A percentile compares a stretch with the other conserved stretches of the same genome.
Conservation (phyloP, 2,329 filamentous ascomycete species). For the Fusarium oxysporum region DNA sequence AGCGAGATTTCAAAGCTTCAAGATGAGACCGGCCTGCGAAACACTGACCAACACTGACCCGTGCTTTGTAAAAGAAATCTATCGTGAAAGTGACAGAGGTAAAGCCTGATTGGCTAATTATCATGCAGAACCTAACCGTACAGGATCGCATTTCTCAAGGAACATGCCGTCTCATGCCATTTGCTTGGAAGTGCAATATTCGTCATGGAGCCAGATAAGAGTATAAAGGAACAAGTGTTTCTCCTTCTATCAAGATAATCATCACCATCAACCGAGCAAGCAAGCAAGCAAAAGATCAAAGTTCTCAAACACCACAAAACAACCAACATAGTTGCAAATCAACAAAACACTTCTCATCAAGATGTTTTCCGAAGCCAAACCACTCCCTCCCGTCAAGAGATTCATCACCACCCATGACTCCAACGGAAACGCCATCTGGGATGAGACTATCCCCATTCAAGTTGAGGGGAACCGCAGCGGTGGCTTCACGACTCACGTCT, state of each 20-base stretch:
- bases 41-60: too few relatives aligned
- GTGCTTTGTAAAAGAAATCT: not conserved
- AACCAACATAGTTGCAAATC: not conserved
- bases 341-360: not conserved
- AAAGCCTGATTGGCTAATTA: not conserved
- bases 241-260: not conserved
- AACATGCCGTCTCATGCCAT: not conserved
- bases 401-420: slow-evolving; percentile 40
- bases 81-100: not conserved
- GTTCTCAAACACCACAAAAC: not conserved
- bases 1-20: slow-evolving; percentile 20
- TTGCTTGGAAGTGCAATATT: not conserved
- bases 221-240: slow-evolving; percentile 7
- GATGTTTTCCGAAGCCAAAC: slow-evolving; percentile 27
- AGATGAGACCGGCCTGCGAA: not conserved
- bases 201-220: not conserved
- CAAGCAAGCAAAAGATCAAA: not conserved
- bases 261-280: not conserved
- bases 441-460: slow-evolving; percentile 26
- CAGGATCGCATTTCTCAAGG: not conserved
- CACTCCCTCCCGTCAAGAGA: slow-evolving; percentile 31
- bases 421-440: slow-evolving; percentile 34
- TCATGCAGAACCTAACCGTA: not conserved
- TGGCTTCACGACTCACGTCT: slow-evolving; percentile 37
- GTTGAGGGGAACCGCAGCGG: slow-evolving; percentile 27